These are phyloP conservation scores for Syzygium aqueum DNA, from an alignment of 345 rosid genomes.

Conservation along the genomic window DNA sequence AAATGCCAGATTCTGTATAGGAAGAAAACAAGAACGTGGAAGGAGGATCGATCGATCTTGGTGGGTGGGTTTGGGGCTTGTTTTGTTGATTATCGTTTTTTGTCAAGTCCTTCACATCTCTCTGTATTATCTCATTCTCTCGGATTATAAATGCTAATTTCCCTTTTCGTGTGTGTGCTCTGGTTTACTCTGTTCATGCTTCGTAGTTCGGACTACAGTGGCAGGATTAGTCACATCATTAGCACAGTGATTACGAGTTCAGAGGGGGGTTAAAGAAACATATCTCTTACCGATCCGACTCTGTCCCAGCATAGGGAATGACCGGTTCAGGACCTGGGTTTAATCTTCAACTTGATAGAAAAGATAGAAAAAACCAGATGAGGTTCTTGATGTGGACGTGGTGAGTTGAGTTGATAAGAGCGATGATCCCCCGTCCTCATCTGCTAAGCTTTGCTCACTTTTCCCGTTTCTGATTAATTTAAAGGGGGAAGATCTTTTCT, in stretches of 20 bases:
- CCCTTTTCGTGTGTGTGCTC: neutral
- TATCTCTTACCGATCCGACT: neutral
- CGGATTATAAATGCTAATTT: neutral
- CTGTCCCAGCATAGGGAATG: neutral
- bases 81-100: neutral
- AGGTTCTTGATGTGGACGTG: neutral
- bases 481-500: neutral
- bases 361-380: neutral
- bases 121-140: neutral
- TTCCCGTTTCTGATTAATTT: neutral
- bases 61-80: neutral
- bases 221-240: neutral
- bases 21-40: neutral
- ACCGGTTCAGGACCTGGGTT: neutral
- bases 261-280: neutral
- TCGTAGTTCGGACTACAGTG: neutral
- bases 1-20: neutral
- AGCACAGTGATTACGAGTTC: neutral
- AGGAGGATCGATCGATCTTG: neutral
- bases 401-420: neutral
- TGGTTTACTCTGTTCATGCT: neutral
- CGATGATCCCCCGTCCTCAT: too few relatives aligned
- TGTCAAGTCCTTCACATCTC: neutral
- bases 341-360: neutral
- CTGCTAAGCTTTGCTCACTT: neutral